phyloP scores from a whole-genome alignment of 2,329 filamentous ascomycete species.

The Xylaria sp. region DNA sequence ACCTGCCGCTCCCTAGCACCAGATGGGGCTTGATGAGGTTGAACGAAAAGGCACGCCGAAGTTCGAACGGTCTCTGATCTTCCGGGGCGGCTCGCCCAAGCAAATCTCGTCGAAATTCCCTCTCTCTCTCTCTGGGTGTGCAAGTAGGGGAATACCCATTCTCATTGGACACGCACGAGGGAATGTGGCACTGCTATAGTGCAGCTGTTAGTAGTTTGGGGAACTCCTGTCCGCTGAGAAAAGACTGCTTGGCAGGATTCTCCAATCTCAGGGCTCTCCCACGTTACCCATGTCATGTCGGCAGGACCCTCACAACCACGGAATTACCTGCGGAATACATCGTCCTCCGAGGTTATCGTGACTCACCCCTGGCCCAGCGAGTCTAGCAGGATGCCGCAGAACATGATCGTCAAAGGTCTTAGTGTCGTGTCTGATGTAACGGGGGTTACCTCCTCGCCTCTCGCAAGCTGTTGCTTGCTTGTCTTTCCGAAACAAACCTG shows the following conservation, averaged over 20 bases:
- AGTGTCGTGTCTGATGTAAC: conserved; percentile 1
- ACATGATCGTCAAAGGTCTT: conserved; percentile 1
- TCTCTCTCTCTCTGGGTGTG: neutral
- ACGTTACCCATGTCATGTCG: neutral
- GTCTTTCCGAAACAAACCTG: conserved; percentile 1
- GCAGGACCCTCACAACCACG: neutral
- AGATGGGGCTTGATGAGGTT: neutral
- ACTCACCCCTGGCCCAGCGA: conserved; percentile 4
- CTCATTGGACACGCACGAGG: neutral
- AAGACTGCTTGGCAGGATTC: neutral
- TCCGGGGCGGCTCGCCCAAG: conserved; percentile 19
- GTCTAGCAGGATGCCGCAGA: neutral
- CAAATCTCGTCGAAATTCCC: neutral
- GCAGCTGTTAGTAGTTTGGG: no score
- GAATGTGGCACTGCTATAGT: neutral
- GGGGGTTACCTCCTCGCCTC: neutral
- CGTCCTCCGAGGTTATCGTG: conserved; percentile 5
- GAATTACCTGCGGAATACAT: neutral
- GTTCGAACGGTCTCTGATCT: conserved; percentile 16
- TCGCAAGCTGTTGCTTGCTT: conserved; percentile 2
- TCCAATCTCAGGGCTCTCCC: neutral
- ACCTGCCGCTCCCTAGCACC: conserved; percentile 4
- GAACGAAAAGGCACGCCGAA: conserved; percentile 13
- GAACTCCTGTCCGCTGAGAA: neutral
- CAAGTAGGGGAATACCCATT: neutral